Conservation (phyloP, 768 basidiomycete species). For the Kwoniella sp. region DNA sequence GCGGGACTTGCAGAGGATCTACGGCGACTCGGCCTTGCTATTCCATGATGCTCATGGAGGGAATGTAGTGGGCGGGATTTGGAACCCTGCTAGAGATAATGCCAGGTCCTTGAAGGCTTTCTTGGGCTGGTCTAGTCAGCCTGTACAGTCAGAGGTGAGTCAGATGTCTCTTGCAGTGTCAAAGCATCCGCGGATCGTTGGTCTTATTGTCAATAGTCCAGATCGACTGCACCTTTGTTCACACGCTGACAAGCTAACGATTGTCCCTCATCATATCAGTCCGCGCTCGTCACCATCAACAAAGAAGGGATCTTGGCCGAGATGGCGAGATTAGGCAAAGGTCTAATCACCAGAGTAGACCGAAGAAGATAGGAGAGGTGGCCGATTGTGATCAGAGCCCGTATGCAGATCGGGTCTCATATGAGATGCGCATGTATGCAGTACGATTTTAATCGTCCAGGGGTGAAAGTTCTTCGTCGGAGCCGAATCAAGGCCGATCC, state of each 20-base stretch:
- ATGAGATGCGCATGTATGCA: no score
- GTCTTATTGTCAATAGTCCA: no score
- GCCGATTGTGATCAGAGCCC: no score
- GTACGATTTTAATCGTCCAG: no score
- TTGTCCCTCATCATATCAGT: constrained; percentile 52
- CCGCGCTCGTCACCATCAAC: constrained; percentile 69
- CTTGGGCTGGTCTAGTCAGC: constrained; percentile 75
- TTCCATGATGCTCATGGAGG: constrained; percentile 87
- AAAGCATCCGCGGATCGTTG: no score
- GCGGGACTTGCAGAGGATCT: constrained; percentile 72
- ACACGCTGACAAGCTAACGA: constrained; percentile 9
- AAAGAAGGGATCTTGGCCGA: constrained; percentile 70
- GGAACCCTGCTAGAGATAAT: constrained; percentile 71
- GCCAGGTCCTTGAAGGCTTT: constrained; percentile 75
- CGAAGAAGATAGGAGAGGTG: constrained; percentile 11
- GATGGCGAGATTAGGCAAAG: constrained; percentile 73
- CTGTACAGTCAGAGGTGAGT: constrained; percentile 53
- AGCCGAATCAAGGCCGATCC: no score
- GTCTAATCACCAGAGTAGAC: constrained; percentile 61
- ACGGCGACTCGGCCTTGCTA: constrained; percentile 74
- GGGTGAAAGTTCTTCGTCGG: no score
- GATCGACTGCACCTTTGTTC: background rate
- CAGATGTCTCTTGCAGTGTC: no score
- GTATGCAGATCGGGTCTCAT: no score
- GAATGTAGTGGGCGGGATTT: constrained; percentile 74